A percentile compares a stretch with the other conserved stretches of the same genome.
phyloP scores from a whole-genome alignment of 148 eudicot genomes.

The Agrostemma githago region DNA sequence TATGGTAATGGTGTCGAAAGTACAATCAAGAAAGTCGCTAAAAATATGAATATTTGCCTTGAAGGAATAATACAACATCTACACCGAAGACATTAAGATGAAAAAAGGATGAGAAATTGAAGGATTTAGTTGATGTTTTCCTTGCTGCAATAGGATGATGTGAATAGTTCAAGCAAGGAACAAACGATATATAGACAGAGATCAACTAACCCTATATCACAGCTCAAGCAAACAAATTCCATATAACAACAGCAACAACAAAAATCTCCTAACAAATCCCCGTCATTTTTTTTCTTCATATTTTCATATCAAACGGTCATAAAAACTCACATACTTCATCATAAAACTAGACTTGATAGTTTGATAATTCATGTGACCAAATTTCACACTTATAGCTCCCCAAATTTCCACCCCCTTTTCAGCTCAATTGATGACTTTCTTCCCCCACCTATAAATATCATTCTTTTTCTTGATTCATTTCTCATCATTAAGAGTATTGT shows the following conservation, averaged over 20 bases:
- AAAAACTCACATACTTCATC: too few relatives aligned
- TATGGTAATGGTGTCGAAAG: constrained; percentile 24
- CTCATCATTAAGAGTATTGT: constrained; percentile 22
- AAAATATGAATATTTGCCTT: constrained; percentile 20
- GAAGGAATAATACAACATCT: constrained; percentile 25
- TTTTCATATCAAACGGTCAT: too few relatives aligned
- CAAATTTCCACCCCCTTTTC: constrained; percentile 16
- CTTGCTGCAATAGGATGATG: constrained; percentile 18
- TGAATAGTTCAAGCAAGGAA: constrained; percentile 2
- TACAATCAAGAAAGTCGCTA: constrained; percentile 21
- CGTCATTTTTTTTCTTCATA: too few relatives aligned
- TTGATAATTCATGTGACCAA: neutral
- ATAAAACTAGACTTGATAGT: too few relatives aligned
- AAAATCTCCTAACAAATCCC: too few relatives aligned
- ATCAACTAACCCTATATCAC: too few relatives aligned
- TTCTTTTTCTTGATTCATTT: constrained; percentile 6
- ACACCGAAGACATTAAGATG: neutral
- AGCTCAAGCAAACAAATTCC: too few relatives aligned
- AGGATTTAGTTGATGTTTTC: constrained; percentile 34
- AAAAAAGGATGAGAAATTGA: neutral
- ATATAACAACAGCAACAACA: too few relatives aligned
- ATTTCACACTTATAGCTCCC: neutral
- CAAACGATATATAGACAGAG: too few relatives aligned
- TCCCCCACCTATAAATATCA: constrained; percentile 28
- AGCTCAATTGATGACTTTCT: constrained; percentile 15